Conservation (phyloP, 257 asterid species). For the Solanum piurae region DNA sequence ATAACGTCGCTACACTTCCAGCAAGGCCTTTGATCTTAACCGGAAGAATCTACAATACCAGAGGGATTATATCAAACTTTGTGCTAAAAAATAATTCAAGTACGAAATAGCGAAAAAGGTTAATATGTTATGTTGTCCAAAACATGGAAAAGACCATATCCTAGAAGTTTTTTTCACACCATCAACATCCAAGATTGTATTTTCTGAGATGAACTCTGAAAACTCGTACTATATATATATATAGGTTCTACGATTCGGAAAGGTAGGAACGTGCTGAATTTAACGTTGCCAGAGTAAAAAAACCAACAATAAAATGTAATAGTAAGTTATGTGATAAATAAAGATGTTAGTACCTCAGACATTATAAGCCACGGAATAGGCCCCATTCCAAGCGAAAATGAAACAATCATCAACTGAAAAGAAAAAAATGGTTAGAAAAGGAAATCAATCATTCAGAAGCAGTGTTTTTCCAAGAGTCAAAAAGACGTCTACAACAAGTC, state of each 20-base stretch:
- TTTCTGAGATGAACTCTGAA: not conserved
- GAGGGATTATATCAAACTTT: not conserved
- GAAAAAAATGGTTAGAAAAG: conserved; percentile 5
- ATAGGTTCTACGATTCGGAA: not conserved
- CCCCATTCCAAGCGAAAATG: conserved; percentile 93
- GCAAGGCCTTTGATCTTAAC: conserved; percentile 76
- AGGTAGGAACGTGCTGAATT: not conserved
- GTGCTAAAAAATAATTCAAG: not conserved
- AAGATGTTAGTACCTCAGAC: conserved; percentile 65
- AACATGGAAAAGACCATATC: not conserved
- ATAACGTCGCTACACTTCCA: conserved; percentile 81
- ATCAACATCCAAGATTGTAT: not conserved
- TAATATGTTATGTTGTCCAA: not conserved
- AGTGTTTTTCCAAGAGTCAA: not conserved
- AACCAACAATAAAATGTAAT: not conserved
- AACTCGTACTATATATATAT: not conserved
- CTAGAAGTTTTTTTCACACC: not conserved
- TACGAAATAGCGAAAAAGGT: not conserved
- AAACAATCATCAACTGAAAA: conserved; percentile 50
- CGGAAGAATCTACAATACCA: conserved; percentile 61
- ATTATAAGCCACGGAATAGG: conserved; percentile 94
- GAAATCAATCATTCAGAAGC: not conserved
- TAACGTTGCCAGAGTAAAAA: not conserved
- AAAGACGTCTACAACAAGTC: not conserved
- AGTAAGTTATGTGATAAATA: not conserved